Evolutionary conservation across 2,329 filamentous ascomycete species (phyloP).

Genomic region (Coleophoma cylindrospora): DNA sequence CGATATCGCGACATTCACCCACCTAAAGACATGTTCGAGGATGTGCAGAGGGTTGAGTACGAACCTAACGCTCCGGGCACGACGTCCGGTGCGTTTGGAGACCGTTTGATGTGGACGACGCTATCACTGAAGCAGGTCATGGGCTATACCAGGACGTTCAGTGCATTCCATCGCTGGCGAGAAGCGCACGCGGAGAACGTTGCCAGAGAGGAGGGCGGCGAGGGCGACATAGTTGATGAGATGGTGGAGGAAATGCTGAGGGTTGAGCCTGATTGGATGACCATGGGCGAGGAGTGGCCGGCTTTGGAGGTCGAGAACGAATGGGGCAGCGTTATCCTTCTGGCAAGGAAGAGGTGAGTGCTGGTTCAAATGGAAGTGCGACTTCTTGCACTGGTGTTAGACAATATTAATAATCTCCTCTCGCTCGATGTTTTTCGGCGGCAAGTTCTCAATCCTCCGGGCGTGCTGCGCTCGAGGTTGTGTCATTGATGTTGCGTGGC

Average conservation of each 20-base stretch:
- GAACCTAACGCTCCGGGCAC: conserved; percentile 42
- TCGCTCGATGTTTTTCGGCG: too few relatives aligned
- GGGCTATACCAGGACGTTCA: conserved; percentile 58
- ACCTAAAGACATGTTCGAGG: conserved; percentile 45
- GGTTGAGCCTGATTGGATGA: conserved; percentile 47
- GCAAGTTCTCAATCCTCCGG: too few relatives aligned
- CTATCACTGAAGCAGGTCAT: conserved; percentile 54
- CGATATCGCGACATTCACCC: conserved; percentile 46
- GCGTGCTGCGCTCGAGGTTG: too few relatives aligned
- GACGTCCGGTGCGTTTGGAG: conserved; percentile 31
- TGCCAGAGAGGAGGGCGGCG: conserved; percentile 46
- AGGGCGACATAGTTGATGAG: conserved; percentile 57
- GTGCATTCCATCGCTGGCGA: conserved; percentile 53
- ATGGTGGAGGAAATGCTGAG: conserved; percentile 54
- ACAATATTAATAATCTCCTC: too few relatives aligned
- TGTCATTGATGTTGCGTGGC: too few relatives aligned
- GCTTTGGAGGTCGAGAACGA: conserved; percentile 51
- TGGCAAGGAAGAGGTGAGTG: conserved; percentile 44
- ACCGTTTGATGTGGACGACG: conserved; percentile 45
- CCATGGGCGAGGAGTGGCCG: conserved; percentile 41
- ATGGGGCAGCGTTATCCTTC: conserved; percentile 56
- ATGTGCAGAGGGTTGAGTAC: conserved; percentile 49
- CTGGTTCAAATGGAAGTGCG: too few relatives aligned
- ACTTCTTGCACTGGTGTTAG: too few relatives aligned
- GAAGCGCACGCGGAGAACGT: conserved; percentile 45